phyloP scores from a whole-genome alignment of 78 protist genomes.

The Speleostelium caveatum region DNA sequence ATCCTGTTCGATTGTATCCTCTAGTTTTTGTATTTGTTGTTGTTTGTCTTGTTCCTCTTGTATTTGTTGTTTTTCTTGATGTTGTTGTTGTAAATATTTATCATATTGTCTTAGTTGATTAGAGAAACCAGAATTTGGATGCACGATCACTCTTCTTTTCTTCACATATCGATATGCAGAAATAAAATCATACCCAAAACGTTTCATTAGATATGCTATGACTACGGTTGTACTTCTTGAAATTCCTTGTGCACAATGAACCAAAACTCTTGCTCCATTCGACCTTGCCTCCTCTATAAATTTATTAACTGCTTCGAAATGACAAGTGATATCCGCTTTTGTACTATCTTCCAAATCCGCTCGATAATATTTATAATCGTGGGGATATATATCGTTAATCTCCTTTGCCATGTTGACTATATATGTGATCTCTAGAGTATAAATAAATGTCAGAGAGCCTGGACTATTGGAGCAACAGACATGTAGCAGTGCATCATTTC shows the following conservation, averaged over 20 bases:
- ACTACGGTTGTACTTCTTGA: constrained; percentile 32
- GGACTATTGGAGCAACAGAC: neutral
- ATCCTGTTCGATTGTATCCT: too few species aligned
- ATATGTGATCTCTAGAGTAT: constrained; percentile 36
- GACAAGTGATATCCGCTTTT: constrained; percentile 5
- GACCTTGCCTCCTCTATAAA: neutral
- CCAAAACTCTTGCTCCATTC: constrained; percentile 23
- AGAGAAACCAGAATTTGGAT: constrained; percentile 35
- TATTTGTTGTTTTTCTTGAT: neutral
- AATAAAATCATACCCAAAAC: neutral
- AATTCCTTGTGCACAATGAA: constrained; percentile 63
- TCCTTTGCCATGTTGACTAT: constrained; percentile 72
- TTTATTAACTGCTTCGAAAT: constrained; percentile 11
- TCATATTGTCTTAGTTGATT: constrained; percentile 8
- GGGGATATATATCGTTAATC: constrained; percentile 33
- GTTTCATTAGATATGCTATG: constrained; percentile 58
- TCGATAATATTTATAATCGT: constrained; percentile 37
- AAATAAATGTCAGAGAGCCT: neutral
- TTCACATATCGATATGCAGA: constrained; percentile 11
- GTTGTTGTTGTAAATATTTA: neutral
- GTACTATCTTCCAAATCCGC: constrained; percentile 56
- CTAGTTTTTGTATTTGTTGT: too few species aligned
- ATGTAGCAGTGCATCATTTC: neutral
- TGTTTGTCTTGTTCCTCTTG: too few species aligned
- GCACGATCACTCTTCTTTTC: neutral